phyloP scores from a whole-genome alignment of 345 rosid species.

The Syzygium oleosum region DNA sequence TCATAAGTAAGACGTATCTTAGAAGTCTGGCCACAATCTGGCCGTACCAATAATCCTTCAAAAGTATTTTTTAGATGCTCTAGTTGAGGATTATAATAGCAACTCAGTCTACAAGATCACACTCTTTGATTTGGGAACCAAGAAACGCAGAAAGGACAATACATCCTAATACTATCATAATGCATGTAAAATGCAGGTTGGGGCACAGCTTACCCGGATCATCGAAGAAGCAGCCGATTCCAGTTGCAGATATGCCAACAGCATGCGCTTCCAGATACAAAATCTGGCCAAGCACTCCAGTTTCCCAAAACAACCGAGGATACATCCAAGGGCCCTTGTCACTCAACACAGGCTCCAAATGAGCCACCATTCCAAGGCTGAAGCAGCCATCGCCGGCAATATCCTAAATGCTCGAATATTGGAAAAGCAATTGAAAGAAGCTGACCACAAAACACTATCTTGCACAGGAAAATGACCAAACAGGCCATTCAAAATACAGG shows the following conservation, averaged over 20 bases:
- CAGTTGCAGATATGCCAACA: constrained; percentile 82
- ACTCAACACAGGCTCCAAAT: constrained; percentile 45
- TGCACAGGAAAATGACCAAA: neutral
- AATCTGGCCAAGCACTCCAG: constrained; percentile 85
- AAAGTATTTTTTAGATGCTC: neutral
- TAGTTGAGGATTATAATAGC: neutral
- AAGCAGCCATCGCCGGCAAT: constrained; percentile 92
- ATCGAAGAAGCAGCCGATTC: constrained; percentile 89
- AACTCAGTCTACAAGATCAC: neutral
- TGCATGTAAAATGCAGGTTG: neutral
- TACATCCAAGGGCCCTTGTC: constrained; percentile 76
- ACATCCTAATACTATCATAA: neutral
- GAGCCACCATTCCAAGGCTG: constrained; percentile 89
- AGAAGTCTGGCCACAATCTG: neutral
- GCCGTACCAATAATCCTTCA: neutral
- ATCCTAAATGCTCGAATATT: constrained; percentile 29
- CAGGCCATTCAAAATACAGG: neutral
- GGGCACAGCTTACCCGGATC: constrained; percentile 50
- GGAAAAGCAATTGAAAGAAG: neutral
- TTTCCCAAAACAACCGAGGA: constrained; percentile 87
- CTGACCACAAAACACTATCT: neutral
- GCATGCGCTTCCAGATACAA: constrained; percentile 92
- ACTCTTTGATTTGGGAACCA: neutral
- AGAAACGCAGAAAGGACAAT: neutral
- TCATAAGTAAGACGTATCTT: neutral